phyloP scores from a whole-genome alignment of 2,329 filamentous ascomycete species.

The Harringtonia lauricola region DNA sequence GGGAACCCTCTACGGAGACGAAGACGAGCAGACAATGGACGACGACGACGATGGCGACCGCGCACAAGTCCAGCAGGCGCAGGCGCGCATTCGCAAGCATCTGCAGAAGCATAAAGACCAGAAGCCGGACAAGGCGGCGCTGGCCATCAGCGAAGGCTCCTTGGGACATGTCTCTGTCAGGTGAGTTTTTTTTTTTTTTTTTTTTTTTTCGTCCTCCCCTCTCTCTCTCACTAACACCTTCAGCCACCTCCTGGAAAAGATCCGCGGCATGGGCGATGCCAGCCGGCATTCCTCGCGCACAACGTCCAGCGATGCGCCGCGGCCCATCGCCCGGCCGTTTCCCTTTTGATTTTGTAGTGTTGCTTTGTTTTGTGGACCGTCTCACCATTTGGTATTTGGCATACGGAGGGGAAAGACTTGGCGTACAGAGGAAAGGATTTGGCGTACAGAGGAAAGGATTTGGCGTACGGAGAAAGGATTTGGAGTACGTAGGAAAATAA shows the following conservation, averaged over 20 bases:
- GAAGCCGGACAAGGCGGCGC: constrained; percentile 24
- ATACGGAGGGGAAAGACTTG: no score
- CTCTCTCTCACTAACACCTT: constrained; percentile 3
- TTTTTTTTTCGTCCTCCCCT: constrained; percentile 10
- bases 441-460: no score
- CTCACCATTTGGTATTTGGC: no score
- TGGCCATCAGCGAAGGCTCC: constrained; percentile 45
- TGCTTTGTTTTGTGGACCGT: not conserved
- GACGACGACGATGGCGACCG: constrained; percentile 12
- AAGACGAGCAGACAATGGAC: no score
- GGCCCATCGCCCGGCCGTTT: constrained; percentile 3
- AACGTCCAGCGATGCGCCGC: not conserved
- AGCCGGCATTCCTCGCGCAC: constrained; percentile 4
- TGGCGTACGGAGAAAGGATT: no score
- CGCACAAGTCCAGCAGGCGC: constrained; percentile 36
- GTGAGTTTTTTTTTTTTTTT: constrained; percentile 31
- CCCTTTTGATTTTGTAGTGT: not conserved
- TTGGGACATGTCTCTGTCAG: constrained; percentile 43
- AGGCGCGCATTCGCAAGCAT: constrained; percentile 48
- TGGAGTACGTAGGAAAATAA: no score
- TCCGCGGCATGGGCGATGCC: constrained; percentile 33
- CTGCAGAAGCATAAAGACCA: constrained; percentile 48
- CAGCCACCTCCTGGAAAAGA: constrained; percentile 46
- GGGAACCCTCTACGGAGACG: not conserved
- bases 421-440: no score